phyloP scores from a whole-genome alignment of 2,329 filamentous ascomycete genomes.

The Diplodia corticola region DNA sequence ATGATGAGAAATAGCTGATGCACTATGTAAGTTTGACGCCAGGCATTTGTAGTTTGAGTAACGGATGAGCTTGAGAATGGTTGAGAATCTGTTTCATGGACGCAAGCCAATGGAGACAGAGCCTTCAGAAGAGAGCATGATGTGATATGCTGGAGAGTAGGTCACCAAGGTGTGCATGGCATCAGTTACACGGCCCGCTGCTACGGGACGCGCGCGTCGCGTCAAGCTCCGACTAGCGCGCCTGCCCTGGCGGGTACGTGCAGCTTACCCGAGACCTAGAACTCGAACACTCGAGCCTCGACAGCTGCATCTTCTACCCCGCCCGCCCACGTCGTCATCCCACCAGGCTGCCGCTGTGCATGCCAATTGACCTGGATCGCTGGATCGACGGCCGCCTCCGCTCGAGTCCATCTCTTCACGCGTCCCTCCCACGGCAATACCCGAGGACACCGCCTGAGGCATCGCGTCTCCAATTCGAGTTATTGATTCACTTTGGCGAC shows the following conservation, averaged over 20 bases:
- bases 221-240: slow-evolving; percentile 9
- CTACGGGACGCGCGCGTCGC: slow-evolving; percentile 12
- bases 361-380: neutral
- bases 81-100: no score
- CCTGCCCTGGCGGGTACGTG: neutral
- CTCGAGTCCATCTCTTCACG: neutral
- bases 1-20: neutral
- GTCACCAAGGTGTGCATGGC: neutral
- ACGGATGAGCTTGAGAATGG: no score
- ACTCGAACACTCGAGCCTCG: neutral
- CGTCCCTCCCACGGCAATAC: neutral
- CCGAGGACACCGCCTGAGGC: neutral
- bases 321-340: neutral
- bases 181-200: neutral
- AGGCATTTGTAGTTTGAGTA: no score
- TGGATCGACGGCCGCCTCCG: neutral
- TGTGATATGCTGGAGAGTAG: neutral
- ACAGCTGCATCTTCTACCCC: neutral
- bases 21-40: neutral
- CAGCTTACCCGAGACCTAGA: neutral
- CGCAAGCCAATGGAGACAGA: no score
- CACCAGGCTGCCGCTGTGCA: neutral
- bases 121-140: no score
- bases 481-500: neutral
- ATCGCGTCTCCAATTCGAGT: neutral